A percentile compares a stretch with the other conserved stretches of the same genome.
Evolutionary conservation across 73 alveolate species (phyloP).

Genomic region (Stentor coeruleus): DNA sequence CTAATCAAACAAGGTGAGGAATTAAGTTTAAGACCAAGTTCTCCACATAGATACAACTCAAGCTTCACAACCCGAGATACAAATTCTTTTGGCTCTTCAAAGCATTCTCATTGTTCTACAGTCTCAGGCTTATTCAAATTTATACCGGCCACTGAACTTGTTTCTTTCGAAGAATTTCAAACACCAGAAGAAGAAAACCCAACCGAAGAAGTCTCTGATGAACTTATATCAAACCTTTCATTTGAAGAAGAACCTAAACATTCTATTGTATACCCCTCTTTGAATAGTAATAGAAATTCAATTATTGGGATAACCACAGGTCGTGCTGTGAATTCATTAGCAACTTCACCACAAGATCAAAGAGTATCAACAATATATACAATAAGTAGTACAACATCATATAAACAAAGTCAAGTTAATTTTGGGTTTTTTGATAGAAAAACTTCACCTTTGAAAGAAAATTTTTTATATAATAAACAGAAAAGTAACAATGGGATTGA

Average conservation of each 20-base stretch:
- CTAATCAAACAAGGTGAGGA: background rate
- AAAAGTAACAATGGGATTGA: too few species aligned
- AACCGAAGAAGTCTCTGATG: background rate
- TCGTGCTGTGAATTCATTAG: too few species aligned
- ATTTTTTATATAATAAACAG: too few species aligned
- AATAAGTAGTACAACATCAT: background rate
- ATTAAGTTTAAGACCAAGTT: background rate
- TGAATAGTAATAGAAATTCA: background rate
- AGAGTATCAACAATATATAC: background rate
- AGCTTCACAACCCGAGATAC: background rate
- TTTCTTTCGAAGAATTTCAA: background rate
- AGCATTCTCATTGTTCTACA: background rate
- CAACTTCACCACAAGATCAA: background rate
- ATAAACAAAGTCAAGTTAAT: too few species aligned
- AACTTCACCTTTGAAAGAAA: background rate
- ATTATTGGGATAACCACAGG: background rate
- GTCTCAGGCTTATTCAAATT: background rate
- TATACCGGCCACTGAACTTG: background rate
- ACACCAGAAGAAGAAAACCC: background rate
- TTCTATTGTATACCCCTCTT: background rate
- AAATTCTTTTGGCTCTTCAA: background rate
- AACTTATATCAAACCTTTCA: background rate
- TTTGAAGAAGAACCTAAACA: background rate
- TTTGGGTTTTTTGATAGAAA: background rate
- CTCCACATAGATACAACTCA: background rate